These are phyloP conservation scores for Penicillium crustosum DNA, from an alignment of 2,329 filamentous ascomycete species.

Conservation along the genomic window DNA sequence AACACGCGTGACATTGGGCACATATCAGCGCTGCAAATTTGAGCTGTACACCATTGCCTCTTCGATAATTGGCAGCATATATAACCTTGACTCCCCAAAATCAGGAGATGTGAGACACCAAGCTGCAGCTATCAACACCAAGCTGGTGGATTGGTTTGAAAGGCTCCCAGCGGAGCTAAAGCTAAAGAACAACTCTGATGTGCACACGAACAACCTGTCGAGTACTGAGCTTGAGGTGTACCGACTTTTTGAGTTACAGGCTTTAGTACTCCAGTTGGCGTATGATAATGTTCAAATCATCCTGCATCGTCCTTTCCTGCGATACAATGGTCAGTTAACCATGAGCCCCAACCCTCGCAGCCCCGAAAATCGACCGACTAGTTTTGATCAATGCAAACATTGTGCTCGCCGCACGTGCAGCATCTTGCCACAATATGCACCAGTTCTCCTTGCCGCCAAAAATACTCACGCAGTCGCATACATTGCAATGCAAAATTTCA, in stretches of 20 bases:
- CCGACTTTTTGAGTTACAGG: conserved; percentile 3
- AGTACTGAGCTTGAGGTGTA: not conserved
- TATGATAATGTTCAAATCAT: conserved; percentile 8
- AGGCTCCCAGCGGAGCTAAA: not conserved
- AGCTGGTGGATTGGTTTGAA: not conserved
- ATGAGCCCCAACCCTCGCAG: not conserved
- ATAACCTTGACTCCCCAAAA: not conserved
- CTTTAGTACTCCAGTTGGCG: conserved; percentile 3
- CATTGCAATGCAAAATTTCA: not conserved
- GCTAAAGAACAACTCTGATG: not conserved
- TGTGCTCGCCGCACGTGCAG: not conserved
- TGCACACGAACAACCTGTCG: not conserved
- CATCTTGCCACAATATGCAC: not conserved
- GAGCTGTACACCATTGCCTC: not conserved
- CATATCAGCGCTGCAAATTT: not conserved
- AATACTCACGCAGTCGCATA: not conserved
- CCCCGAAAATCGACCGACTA: not conserved
- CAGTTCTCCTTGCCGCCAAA: not conserved
- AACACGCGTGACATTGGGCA: not conserved
- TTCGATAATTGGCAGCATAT: not conserved
- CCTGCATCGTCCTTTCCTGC: not conserved
- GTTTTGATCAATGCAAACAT: not conserved
- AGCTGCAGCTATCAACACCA: not conserved
- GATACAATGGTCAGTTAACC: not conserved
- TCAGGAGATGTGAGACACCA: not conserved